phyloP scores from a whole-genome alignment of 805 yeast genomes.

The Sugiyamaella chiloensis region DNA sequence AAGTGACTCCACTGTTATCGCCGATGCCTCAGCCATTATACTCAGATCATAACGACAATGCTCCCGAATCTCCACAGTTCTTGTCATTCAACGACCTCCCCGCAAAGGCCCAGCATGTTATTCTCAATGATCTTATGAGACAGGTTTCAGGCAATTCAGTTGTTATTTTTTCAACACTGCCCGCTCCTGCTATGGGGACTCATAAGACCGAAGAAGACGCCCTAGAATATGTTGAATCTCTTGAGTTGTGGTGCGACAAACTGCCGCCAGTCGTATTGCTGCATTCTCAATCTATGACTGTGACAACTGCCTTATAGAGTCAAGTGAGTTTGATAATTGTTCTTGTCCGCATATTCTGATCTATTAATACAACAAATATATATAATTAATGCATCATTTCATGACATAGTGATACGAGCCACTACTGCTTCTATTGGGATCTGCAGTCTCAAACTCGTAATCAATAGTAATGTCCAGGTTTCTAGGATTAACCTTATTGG shows the following conservation, averaged over 20 bases:
- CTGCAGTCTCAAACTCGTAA: conserved; percentile 48
- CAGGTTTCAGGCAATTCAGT: conserved; percentile 60
- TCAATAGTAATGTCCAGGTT: conserved; percentile 79
- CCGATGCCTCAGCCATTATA: background rate
- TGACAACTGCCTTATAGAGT: conserved; percentile 76
- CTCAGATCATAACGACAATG: background rate
- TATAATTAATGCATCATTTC: conserved; percentile 24
- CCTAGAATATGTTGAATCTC: conserved; percentile 67
- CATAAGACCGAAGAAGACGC: conserved; percentile 68
- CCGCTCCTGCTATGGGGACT: conserved; percentile 82
- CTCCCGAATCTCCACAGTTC: conserved; percentile 10
- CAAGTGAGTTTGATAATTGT: background rate
- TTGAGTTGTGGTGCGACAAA: conserved; percentile 76
- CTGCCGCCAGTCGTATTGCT: conserved; percentile 80
- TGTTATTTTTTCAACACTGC: conserved; percentile 82
- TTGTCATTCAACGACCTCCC: conserved; percentile 81
- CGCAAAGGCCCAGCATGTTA: conserved; percentile 84
- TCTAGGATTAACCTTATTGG: conserved; percentile 77
- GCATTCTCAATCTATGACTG: conserved; percentile 93
- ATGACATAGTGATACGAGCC: conserved; percentile 68
- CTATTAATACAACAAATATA: conserved; percentile 4
- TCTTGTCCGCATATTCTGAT: too few species aligned
- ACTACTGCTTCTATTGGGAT: conserved; percentile 49
- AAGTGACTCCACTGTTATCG: conserved; percentile 18
- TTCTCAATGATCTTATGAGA: conserved; percentile 81